Percentiles rank a stretch among this genome's conserved stretches.
phyloP scores from a whole-genome alignment of 2,329 filamentous ascomycete species.

The Talaromyces rugulosus region DNA sequence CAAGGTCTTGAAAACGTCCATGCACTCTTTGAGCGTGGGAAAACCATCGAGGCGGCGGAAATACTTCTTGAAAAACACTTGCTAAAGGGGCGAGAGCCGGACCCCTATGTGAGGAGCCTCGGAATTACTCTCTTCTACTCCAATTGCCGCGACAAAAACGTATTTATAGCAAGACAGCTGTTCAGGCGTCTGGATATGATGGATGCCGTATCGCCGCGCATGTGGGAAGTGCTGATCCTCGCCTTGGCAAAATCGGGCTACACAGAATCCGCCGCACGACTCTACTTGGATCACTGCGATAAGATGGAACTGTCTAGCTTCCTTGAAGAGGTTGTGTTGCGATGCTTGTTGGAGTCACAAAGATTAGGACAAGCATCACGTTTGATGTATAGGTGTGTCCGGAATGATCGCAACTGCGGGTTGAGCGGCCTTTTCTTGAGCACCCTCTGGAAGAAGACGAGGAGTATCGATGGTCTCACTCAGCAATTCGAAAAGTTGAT shows the following conservation, averaged over 20 bases:
- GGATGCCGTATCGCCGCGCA: conserved; percentile 24
- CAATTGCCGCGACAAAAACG: conserved; percentile 34
- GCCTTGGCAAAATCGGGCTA: conserved; percentile 31
- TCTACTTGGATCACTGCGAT: conserved; percentile 27
- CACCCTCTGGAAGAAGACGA: conserved; percentile 37
- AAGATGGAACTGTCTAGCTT: conserved; percentile 25
- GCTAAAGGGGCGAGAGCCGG: conserved; percentile 18
- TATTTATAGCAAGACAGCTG: conserved; percentile 34
- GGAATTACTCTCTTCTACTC: conserved; percentile 28
- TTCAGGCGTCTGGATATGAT: conserved; percentile 32
- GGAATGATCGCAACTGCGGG: conserved; percentile 30
- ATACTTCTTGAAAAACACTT: conserved; percentile 28
- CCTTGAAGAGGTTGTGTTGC: conserved; percentile 33
- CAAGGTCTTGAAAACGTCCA: conserved; percentile 18
- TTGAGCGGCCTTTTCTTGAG: conserved; percentile 34
- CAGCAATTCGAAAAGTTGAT: conserved; percentile 29
- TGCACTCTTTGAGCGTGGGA: conserved; percentile 22
- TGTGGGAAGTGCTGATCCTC: conserved; percentile 37
- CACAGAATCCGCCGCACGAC: conserved; percentile 31
- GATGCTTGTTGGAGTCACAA: conserved; percentile 34
- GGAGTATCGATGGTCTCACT: conserved; percentile 32
- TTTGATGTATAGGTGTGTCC: conserved; percentile 29
- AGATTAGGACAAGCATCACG: conserved; percentile 33
- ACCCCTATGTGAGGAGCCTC: conserved; percentile 26
- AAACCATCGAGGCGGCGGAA: conserved; percentile 34